Base-by-base conservation (phyloP, 345 rosid species). In the Gossypium mustelinum region DNA sequence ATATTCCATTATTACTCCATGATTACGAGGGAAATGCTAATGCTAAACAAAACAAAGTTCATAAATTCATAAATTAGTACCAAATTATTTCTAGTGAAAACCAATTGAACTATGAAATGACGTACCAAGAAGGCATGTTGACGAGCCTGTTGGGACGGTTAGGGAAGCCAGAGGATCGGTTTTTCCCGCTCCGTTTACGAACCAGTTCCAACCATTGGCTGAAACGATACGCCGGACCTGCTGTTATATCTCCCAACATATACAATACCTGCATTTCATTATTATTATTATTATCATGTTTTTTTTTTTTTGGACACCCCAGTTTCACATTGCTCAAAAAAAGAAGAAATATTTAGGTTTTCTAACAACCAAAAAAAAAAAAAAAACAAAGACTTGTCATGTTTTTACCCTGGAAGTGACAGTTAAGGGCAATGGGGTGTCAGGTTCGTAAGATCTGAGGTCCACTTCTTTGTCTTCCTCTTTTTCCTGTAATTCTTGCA, bases 191-290 rank as follows among this genome's bases (percentile, higher is more conserved):
- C 43, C 99, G 90, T 79, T 90, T 95, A 87, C 98, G 99, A 82
- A 95, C 99, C 81, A 87, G 84, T 77, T 93, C 97, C 88, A 95
- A 85, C 99, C 99, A 95, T 89, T 93, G 98, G 20, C 89, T 80
- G 82, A 93, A 91, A 82, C 92, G 79, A 86, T 84, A 79, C 55
- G 97, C 97, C 59, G 98, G 88, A 78, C 92, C 94, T 17, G 96
- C 82, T 4, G 99, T 85, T 68, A 95, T 87, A 69, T 95, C 99
- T 86, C 99, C 99, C 92, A 95, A 87, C 97, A 95, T 90, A 85
- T 89, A 90, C 91, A 95, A 78, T 2, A 95, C 91, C 99, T 95
- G 89, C 81, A 82, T 65, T 27, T 44, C 39, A 14, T 68, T 51
- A 5, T 34, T 34, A 34, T 34, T 34, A 5, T 34, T 34, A 5